These are phyloP conservation scores for Colletotrichum spinosum DNA, from an alignment of 2,329 filamentous ascomycete genomes.

Conservation along the genomic window DNA sequence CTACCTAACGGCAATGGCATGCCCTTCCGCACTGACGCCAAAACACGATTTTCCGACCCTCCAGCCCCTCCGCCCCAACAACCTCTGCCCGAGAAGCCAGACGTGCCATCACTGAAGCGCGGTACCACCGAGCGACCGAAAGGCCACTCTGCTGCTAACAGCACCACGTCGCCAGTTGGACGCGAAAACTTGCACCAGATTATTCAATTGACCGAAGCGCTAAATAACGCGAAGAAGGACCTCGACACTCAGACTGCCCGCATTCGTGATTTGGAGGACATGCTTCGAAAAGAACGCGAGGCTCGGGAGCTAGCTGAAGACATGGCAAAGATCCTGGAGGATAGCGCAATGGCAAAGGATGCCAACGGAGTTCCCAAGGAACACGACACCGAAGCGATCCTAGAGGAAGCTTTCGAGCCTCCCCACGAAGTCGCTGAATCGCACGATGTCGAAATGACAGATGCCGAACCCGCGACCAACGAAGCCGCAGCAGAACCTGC, in stretches of 20 bases:
- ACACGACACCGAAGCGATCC: constrained; percentile 51
- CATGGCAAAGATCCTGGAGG: constrained; percentile 76
- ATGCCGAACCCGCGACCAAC: constrained; percentile 37
- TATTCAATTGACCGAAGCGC: constrained; percentile 83
- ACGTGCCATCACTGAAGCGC: constrained; percentile 80
- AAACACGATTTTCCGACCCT: constrained; percentile 90
- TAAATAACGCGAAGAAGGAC: constrained; percentile 86
- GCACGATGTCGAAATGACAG: constrained; percentile 40
- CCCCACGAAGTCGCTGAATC: constrained; percentile 49
- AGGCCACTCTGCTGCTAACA: constrained; percentile 52
- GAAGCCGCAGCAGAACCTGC: constrained; percentile 48
- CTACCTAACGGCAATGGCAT: constrained; percentile 64
- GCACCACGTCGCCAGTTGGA: constrained; percentile 65
- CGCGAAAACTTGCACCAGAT: constrained; percentile 78
- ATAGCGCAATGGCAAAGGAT: constrained; percentile 55
- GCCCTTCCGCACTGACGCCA: constrained; percentile 77
- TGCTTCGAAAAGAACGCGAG: constrained; percentile 81
- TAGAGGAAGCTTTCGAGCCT: constrained; percentile 61
- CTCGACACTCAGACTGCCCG: constrained; percentile 84
- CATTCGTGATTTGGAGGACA: constrained; percentile 83
- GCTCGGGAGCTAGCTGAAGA: constrained; percentile 89
- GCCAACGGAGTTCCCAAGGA: constrained; percentile 52
- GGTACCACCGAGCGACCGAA: constrained; percentile 81
- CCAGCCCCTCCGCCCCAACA: constrained; percentile 94
- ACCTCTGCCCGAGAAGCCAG: constrained; percentile 92